Evolutionary conservation across 2,329 filamentous ascomycete genomes (phyloP), one percentile per base, ranked within the genome.

Genomic region (Colletotrichum sp.): DNA sequence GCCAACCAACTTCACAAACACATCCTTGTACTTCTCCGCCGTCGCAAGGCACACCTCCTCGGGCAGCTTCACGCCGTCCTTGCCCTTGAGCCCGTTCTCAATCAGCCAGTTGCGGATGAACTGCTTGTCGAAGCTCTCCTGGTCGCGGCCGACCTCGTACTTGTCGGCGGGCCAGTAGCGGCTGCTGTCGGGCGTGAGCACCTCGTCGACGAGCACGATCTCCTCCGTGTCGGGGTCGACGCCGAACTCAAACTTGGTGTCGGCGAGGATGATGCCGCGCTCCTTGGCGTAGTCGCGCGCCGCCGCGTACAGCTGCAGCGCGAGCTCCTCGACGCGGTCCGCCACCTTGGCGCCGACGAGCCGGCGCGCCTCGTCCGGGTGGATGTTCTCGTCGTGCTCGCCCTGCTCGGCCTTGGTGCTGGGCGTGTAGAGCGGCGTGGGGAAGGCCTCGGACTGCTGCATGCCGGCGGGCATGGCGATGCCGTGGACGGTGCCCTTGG

Each of bases 81-180:
- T 94, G 2, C 93, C 94, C 87, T 96, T 95, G 73, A 98, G 84
- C 1, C 94, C 94, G 74, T 94, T 88, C 64, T 83, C 85, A 4
- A 92, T 93, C 80, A 98, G 84, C 94, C 95, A 98, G 85, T 98
- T 93, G 43, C 96, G 89, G 79, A 98, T 84, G 81, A 90, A 93
- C 86, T 96, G 94, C 89, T 98, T 98, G 83, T 98, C 96, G 79
- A 96, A 97, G 85, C 94, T 97, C 71, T 93, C 90, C 87, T 98
- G 95, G 72, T 94, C 90, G 77, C 89, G 89, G 3, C 96, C 96
- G 21, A 94, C 85, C 82, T 92, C 90, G 82, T 96, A 98, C 61
- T 89, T 89, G 59, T 92, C 92, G 78, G 90, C 91, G 1, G 93
- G 93, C 96, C 96, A 99, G 89, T 98, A 98, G 18, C 96, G 91